These are phyloP conservation scores for Colletotrichum paranaense DNA, from an alignment of 2,329 filamentous ascomycete species.

Conservation along the genomic window DNA sequence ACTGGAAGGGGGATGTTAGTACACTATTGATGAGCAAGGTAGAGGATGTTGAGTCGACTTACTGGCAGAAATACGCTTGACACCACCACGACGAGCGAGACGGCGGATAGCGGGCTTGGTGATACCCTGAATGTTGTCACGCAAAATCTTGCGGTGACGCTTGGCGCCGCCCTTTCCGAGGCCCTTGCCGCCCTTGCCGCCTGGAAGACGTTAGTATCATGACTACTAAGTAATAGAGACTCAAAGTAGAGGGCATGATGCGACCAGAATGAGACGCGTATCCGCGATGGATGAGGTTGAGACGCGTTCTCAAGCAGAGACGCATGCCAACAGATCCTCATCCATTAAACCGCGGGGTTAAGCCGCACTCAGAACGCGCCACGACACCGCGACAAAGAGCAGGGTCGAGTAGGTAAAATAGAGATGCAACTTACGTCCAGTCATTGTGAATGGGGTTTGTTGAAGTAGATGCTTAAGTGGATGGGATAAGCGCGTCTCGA, in stretches of 20 bases:
- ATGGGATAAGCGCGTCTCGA: slow-evolving; percentile 23
- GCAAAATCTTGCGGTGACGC: slow-evolving; percentile 98
- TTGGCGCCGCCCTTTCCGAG: slow-evolving; percentile 98
- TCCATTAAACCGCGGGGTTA: slow-evolving; percentile 22
- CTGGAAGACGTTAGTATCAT: slow-evolving; percentile 55
- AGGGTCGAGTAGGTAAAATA: slow-evolving; percentile 21
- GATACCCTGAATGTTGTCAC: slow-evolving; percentile 99
- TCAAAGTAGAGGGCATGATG: not conserved
- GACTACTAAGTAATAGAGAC: not conserved
- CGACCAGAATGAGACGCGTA: not conserved
- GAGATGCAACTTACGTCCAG: slow-evolving; percentile 72
- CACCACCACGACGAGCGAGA: slow-evolving; percentile 99
- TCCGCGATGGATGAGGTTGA: not conserved
- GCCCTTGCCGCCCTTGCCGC: slow-evolving; percentile 96
- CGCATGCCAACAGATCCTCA: slow-evolving; percentile 5
- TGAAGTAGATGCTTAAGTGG: slow-evolving; percentile 43
- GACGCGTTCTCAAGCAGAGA: slow-evolving; percentile 17
- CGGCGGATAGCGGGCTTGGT: slow-evolving; percentile 98
- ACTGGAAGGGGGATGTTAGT: slow-evolving; percentile 52
- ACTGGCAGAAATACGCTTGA: slow-evolving; percentile 99
- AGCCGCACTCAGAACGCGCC: not conserved
- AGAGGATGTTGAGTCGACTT: slow-evolving; percentile 49
- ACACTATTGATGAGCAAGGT: not conserved
- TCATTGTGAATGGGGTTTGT: slow-evolving; percentile 66
- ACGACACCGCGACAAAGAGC: slow-evolving; percentile 38